phyloP scores from a whole-genome alignment of 495 filamentous ascomycete genomes.

The Bacidia rubella region DNA sequence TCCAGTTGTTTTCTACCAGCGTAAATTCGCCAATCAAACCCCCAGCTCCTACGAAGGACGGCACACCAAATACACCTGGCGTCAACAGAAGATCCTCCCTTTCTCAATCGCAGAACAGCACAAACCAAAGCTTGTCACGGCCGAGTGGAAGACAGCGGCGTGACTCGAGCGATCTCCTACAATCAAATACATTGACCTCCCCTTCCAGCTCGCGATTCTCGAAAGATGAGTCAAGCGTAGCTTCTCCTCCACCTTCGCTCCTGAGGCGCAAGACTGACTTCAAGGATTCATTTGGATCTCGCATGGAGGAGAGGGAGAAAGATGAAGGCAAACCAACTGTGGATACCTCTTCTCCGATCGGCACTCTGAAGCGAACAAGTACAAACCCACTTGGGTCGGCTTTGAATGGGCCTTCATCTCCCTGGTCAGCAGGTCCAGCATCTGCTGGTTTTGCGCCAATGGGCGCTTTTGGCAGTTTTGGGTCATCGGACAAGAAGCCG shows the following conservation, averaged over 20 bases:
- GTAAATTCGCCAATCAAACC: conserved; percentile 91
- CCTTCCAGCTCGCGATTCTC: conserved; percentile 38
- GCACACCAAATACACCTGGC: conserved; percentile 36
- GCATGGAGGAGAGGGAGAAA: conserved; percentile 35
- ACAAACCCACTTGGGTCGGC: conserved; percentile 46
- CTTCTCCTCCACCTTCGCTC: conserved; percentile 51
- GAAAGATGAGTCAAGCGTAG: conserved; percentile 45
- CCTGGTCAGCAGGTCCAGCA: conserved; percentile 52
- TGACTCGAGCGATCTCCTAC: conserved; percentile 55
- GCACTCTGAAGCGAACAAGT: conserved; percentile 53
- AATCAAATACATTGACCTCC: conserved; percentile 45
- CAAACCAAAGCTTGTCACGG: conserved; percentile 40
- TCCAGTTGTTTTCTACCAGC: conserved; percentile 61
- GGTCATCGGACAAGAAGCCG: conserved; percentile 53
- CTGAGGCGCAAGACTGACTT: conserved; percentile 63
- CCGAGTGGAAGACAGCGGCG: conserved; percentile 70
- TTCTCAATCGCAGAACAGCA: conserved; percentile 41
- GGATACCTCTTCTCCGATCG: conserved; percentile 39
- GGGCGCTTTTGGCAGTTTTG: conserved; percentile 82
- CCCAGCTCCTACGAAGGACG: conserved; percentile 64
- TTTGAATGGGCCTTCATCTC: conserved; percentile 42
- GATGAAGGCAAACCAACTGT: conserved; percentile 25
- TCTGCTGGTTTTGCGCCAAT: conserved; percentile 52
- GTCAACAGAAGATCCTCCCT: conserved; percentile 65
- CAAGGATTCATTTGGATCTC: conserved; percentile 31